Evolutionary conservation across 306 rosid genomes (phyloP), one percentile per base, ranked within the genome.

Genomic region (Acacia melanoxylon): DNA sequence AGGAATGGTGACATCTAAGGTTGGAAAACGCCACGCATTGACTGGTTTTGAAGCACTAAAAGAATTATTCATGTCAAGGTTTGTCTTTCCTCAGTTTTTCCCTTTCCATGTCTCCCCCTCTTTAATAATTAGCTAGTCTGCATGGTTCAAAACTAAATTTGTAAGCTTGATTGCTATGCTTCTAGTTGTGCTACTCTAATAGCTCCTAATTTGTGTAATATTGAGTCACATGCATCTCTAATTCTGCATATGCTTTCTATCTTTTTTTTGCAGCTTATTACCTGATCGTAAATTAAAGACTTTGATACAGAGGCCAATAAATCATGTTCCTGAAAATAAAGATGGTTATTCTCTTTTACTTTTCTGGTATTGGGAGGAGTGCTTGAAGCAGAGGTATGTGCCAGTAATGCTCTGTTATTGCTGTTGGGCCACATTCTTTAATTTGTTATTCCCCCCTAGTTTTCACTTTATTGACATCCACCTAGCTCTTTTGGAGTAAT

Each of bases 1-100:
- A 96, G 99, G 98, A 81, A 93, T 96, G 99, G 98, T 96, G 71
- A 86, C 99, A 44, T 92, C 98, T 42, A 96, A 96, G 89, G 99
- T 93, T 68, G 99, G 99, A 33, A 96, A 96, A 89, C 92, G 98
- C 73, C 98, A 93, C 66, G 98, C 98, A 41, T 85, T 96, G 75
- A 88, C 94, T 40, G 99, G 97, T 51, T 96, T 96, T 59, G 98
- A 96, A 89, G 93, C 97, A 5, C 87, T 96, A 75, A 89, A 86
- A 86, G 98, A 96, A 80, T 84, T 96, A 61, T 96, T 96, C 83
- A 78, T 92, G 68, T 85, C 98, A 74, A 92, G 98, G 99, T 96
- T 19, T 46, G 83, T 42, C 59, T 70, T 76, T 68, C 22, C 44
- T 22, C 49, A 42, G 20, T 35, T 52, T 72, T 40, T 75, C 41